phyloP scores from a whole-genome alignment of 768 basidiomycete genomes.

The Pisolithus sp. region DNA sequence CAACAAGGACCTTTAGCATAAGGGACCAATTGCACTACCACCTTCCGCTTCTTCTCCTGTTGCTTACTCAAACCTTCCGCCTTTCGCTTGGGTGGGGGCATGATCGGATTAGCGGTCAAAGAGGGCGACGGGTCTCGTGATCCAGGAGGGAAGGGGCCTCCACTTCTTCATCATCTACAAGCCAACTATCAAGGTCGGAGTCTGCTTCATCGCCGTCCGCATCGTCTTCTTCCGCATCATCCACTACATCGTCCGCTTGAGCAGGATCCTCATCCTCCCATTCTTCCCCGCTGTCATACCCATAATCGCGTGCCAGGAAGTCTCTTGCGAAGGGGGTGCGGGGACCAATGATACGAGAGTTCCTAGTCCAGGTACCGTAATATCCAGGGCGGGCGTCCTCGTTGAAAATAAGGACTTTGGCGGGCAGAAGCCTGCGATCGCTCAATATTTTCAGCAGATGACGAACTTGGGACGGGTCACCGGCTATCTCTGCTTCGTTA shows the following conservation, averaged over 20 bases:
- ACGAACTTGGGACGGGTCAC: constrained; percentile 65
- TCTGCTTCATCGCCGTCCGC: constrained; percentile 50
- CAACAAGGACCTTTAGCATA: constrained; percentile 79
- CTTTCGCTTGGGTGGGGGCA: constrained; percentile 59
- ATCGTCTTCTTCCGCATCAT: constrained; percentile 56
- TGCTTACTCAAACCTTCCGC: constrained; percentile 42
- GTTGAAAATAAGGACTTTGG: constrained; percentile 78
- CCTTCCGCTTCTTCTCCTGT: constrained; percentile 63
- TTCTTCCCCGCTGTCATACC: constrained; percentile 91
- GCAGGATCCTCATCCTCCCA: constrained; percentile 85
- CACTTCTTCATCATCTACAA: constrained; percentile 64
- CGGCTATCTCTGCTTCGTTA: constrained; percentile 70
- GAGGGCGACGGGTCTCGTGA: constrained; percentile 30
- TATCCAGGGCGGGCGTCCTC: constrained; percentile 89
- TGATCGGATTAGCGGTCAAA: constrained; percentile 21
- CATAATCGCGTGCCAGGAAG: constrained; percentile 73
- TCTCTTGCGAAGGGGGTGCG: constrained; percentile 82
- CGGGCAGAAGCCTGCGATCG: constrained; percentile 56
- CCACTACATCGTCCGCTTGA: constrained; percentile 72
- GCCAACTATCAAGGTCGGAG: constrained; percentile 33
- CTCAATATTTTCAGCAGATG: constrained; percentile 54
- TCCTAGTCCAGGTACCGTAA: constrained; percentile 89
- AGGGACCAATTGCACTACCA: constrained; percentile 72
- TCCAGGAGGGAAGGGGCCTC: constrained; percentile 47
- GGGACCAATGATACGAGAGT: constrained; percentile 71